Evolutionary conservation across 768 basidiomycete genomes (phyloP), one percentile per base, ranked within the genome.

Genomic region (Mycena galopus): DNA sequence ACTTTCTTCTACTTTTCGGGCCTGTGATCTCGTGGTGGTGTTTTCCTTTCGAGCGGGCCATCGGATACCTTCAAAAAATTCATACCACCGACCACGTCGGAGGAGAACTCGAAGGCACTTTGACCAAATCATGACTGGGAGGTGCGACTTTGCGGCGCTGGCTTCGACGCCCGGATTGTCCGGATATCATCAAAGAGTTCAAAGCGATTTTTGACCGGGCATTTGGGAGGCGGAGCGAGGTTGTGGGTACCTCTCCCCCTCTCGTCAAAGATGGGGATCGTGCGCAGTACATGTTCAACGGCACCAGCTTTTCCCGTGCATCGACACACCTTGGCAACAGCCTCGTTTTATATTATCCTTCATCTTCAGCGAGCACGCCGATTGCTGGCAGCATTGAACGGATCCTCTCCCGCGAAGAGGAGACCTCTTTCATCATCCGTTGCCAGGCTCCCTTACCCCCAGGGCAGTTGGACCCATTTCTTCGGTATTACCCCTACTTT

Each of bases 1-100:
- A 84, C 17, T 84, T 83, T 62, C 74, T 84, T 4, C n/a, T 76
- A 0, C 73, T 80, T 9, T 85, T 84, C 65, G 82, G 86, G 0
- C 83, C 84, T 12, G 74, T 83, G 1, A 76, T 73, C 4, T 80
- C 79, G 0, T 87, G 84, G 86, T 86, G 82, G 82, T 78, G 75
- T 35, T 86, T 84, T 70, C 81, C 82, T 0, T 85, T 84, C 65
- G 82, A 86, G 72, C 73, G 76, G 0, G 59, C 84, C 21, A 85
- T 86, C 56, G 82, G 86, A 12, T 73, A 67, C 14, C 71, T 86
- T 0, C 83, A 86, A 61, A 72, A 74, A 4, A 71, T 85, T 10
- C 73, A 79, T 16, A 80, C 67, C 11, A 85, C 83, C 73, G 69
- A 81, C 58, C 75, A 78, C 29, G 61, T 75, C 64, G 80, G 84